These are phyloP conservation scores for Lojkania enalia DNA, from an alignment of 2,329 filamentous ascomycete genomes.

Conservation along the genomic window DNA sequence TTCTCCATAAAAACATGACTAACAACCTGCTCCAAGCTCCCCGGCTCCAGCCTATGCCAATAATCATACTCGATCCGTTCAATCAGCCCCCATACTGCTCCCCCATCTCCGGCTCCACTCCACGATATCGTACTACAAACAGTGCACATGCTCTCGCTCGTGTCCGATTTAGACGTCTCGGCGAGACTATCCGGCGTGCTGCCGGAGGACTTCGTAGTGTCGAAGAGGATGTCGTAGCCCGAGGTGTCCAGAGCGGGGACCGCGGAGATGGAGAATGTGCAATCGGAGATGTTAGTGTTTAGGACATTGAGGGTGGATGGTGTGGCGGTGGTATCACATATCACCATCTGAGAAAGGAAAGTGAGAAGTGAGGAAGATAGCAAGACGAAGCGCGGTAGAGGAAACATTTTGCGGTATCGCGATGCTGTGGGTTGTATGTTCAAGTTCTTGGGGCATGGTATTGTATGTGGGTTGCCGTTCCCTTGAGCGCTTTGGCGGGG, in stretches of 20 bases:
- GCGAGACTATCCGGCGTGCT: conserved; percentile 5
- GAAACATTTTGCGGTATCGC: too few relatives aligned
- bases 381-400: too few relatives aligned
- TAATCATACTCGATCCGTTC: conserved; percentile 10
- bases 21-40: conserved; percentile 8
- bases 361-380: too few relatives aligned
- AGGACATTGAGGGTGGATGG: conserved; percentile 5
- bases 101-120: background rate
- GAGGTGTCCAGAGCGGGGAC: background rate
- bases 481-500: too few relatives aligned
- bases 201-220: conserved; percentile 6
- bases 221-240: conserved; percentile 4
- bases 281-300: conserved; percentile 1
- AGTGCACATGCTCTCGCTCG: conserved; percentile 3
- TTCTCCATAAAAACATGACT: conserved; percentile 2
- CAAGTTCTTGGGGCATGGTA: too few relatives aligned
- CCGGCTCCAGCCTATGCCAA: conserved; percentile 7
- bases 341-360: too few relatives aligned
- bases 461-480: too few relatives aligned
- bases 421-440: too few relatives aligned
- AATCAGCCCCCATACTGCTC: conserved; percentile 1
- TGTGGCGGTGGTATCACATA: background rate
- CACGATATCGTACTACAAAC: conserved; percentile 5
- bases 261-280: conserved; percentile 3
- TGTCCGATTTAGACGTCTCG: conserved; percentile 1